These are phyloP conservation scores for Chaetoscypha palmicola DNA, from an alignment of 2,329 filamentous ascomycete species.

Conservation along the genomic window DNA sequence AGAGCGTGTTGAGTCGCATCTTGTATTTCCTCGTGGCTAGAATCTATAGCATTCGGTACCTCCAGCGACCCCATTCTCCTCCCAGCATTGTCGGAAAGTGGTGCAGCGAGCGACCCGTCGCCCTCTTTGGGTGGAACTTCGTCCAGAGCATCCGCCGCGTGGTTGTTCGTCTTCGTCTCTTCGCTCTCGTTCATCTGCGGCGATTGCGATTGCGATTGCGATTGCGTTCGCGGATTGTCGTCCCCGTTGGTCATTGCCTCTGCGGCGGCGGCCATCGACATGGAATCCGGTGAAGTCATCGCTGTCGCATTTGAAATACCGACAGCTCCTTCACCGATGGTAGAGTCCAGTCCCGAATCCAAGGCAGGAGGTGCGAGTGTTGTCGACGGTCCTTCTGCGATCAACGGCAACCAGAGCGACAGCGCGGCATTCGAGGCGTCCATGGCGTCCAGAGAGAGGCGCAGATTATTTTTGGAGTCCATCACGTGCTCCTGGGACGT, in stretches of 20 bases:
- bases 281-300: slow-evolving; percentile 31
- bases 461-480: too few relatives aligned
- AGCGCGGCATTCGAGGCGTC: background rate
- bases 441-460: background rate
- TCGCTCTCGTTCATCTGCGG: background rate
- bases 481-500: too few relatives aligned
- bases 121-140: background rate
- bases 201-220: background rate
- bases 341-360: background rate
- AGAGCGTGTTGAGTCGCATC: background rate
- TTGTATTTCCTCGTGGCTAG: background rate
- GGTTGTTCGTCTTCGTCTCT: background rate
- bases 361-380: too few relatives aligned
- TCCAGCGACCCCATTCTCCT: background rate
- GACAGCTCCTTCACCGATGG: slow-evolving; percentile 31
- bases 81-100: background rate
- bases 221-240: slow-evolving; percentile 5
- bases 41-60: background rate
- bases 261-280: slow-evolving; percentile 13
- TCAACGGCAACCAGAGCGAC: background rate
- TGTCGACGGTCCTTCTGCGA: background rate
- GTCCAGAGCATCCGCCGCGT: too few relatives aligned
- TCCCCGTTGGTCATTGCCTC: slow-evolving; percentile 13
- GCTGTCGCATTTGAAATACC: slow-evolving; percentile 24
- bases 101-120: background rate